Conservation (phyloP, 345 rosid genomes). For the Noccaea caerulescens region DNA sequence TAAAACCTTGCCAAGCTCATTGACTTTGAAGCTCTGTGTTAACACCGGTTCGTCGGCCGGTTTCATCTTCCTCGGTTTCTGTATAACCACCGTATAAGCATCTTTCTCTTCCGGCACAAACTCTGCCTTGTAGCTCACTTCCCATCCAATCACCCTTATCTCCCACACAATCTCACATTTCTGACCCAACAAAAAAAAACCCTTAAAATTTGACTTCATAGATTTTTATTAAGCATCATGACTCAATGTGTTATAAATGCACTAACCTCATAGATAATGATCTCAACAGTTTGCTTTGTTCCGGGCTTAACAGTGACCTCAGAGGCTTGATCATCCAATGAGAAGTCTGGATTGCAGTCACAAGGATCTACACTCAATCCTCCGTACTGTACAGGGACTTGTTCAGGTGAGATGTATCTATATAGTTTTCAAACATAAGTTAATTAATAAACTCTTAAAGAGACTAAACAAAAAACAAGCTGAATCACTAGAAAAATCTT, state of each 20-base stretch:
- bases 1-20: conserved; percentile 73
- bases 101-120: conserved; percentile 74
- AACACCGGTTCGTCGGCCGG: conserved; percentile 74
- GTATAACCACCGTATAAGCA: conserved; percentile 68
- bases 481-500: neutral
- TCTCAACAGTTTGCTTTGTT: conserved; percentile 88
- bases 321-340: conserved; percentile 67
- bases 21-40: conserved; percentile 67
- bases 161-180: conserved; percentile 87
- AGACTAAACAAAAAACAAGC: conserved; percentile 8
- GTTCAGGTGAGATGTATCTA: conserved; percentile 83
- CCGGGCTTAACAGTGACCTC: conserved; percentile 72
- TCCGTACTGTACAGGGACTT: conserved; percentile 88
- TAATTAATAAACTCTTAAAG: neutral
- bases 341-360: conserved; percentile 80
- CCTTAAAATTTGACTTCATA: too few relatives aligned
- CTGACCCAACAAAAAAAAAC: conserved; percentile 35
- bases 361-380: conserved; percentile 84
- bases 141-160: conserved; percentile 91
- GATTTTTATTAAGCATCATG: too few relatives aligned
- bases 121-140: conserved; percentile 80
- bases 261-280: conserved; percentile 77
- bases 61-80: conserved; percentile 69
- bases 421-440: conserved; percentile 18
- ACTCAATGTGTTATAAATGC: neutral